Percentiles rank a stretch among this genome's conserved stretches.
Evolutionary conservation across 371 early-diverging fungal species (phyloP).

Genomic region (Rhizopus sp.): DNA sequence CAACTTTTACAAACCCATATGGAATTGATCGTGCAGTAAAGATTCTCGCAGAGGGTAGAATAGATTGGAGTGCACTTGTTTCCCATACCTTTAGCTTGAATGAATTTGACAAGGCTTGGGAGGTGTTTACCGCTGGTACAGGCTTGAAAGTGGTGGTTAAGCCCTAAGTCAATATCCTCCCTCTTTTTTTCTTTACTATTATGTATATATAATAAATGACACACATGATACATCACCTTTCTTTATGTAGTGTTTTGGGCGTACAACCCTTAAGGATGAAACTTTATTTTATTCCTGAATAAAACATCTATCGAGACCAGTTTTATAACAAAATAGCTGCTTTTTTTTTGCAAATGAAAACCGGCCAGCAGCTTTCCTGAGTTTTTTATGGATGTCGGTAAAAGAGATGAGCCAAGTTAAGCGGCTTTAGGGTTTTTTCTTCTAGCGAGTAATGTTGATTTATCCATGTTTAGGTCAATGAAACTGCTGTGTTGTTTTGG

Average conservation of each 20-base stretch:
- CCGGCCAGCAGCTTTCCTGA: not conserved
- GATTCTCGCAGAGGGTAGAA: conserved; percentile 43
- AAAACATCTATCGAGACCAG: too few relatives aligned
- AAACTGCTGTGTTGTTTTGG: conserved; percentile 9
- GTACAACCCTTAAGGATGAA: too few relatives aligned
- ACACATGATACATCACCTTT: too few relatives aligned
- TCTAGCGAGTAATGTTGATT: conserved; percentile 59
- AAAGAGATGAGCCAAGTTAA: not conserved
- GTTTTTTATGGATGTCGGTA: not conserved
- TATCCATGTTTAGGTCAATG: conserved; percentile 60
- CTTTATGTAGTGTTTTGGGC: too few relatives aligned
- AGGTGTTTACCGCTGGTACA: conserved; percentile 43
- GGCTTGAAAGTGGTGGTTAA: conserved; percentile 58
- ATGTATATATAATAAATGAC: too few relatives aligned
- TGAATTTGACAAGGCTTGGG: conserved; percentile 57
- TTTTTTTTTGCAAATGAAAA: not conserved
- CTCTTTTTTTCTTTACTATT: too few relatives aligned
- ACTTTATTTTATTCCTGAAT: too few relatives aligned
- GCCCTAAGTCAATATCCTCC: conserved; percentile 21
- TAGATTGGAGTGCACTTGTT: conserved; percentile 48
- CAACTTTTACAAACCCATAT: conserved; percentile 59
- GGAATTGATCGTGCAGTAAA: conserved; percentile 61
- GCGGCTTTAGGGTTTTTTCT: conserved; percentile 38
- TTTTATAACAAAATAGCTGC: too few relatives aligned
- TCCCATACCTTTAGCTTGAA: conserved; percentile 50